Evolutionary conservation across 192 early-diverging fungal species (phyloP).

Genomic region (Backusella parvicylindrica): DNA sequence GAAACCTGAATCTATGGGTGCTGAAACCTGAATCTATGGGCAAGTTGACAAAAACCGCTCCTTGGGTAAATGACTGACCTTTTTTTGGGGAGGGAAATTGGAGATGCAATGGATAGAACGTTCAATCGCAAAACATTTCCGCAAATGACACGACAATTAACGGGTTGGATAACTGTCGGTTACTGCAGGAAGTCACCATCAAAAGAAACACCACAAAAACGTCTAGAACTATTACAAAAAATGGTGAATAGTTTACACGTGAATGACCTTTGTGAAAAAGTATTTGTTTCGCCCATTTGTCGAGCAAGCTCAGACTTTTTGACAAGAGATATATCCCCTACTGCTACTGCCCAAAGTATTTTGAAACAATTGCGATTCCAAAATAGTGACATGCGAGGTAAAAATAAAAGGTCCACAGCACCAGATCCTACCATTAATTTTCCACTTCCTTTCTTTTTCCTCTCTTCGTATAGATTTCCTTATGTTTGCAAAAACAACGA

Average conservation of each 20-base stretch:
- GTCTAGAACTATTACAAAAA: not conserved
- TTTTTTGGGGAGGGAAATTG: not conserved
- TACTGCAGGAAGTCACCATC: conserved; percentile 6
- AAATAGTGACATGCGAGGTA: conserved; percentile 2
- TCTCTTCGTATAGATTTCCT: too few species aligned
- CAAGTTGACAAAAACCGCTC: conserved; percentile 2
- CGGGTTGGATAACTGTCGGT: not conserved
- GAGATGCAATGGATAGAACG: conserved; percentile 1
- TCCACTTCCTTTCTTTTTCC: too few species aligned
- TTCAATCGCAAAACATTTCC: not conserved
- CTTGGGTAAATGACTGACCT: conserved; percentile 5
- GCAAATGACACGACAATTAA: not conserved
- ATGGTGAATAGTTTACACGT: not conserved
- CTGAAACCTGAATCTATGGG: too few species aligned
- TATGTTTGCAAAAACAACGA: too few species aligned
- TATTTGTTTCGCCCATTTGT: conserved; percentile 6
- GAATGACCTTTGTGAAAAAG: not conserved
- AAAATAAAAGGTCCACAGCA: too few species aligned
- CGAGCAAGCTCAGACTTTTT: not conserved
- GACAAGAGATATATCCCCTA: not conserved
- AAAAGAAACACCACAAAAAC: not conserved
- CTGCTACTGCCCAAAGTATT: not conserved
- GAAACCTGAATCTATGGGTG: too few species aligned
- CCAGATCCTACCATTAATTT: too few species aligned
- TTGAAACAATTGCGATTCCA: not conserved